phyloP scores from a whole-genome alignment of 768 basidiomycete species.

The Pulveroboletus sp. region DNA sequence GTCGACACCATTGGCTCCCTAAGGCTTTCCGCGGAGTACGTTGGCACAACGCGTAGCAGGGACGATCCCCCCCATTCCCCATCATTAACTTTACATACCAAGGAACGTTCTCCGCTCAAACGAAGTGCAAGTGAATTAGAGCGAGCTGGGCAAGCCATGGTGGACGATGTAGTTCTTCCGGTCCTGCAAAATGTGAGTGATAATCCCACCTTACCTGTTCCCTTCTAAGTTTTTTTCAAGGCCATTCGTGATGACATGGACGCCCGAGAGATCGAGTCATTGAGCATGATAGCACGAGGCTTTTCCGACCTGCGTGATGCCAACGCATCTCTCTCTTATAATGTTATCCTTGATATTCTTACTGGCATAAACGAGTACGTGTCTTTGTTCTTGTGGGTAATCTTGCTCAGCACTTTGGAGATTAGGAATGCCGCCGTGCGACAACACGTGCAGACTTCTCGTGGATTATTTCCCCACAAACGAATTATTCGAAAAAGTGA shows the following conservation, averaged over 20 bases:
- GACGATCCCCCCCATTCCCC: constrained; percentile 45
- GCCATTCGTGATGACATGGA: constrained; percentile 82
- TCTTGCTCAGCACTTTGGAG: constrained; percentile 4
- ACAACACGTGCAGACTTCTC: constrained; percentile 80
- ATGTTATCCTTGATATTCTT: constrained; percentile 84
- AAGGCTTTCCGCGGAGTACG: constrained; percentile 74
- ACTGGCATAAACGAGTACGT: constrained; percentile 89
- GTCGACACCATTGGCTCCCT: constrained; percentile 79
- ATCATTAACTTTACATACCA: constrained; percentile 46
- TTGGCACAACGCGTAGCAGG: constrained; percentile 63
- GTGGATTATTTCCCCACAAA: constrained; percentile 76
- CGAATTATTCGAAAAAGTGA: constrained; percentile 77
- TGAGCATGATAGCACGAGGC: constrained; percentile 87
- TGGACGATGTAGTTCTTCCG: constrained; percentile 85
- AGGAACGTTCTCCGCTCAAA: constrained; percentile 40
- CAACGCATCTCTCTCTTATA: constrained; percentile 85
- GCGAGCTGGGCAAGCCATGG: constrained; percentile 65
- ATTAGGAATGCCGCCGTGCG: constrained; percentile 75
- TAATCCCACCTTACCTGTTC: too few species aligned
- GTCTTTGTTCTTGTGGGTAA: not conserved
- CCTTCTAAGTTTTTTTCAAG: constrained; percentile 34
- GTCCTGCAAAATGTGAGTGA: constrained; percentile 65
- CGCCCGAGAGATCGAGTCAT: constrained; percentile 81
- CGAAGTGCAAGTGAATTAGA: constrained; percentile 53
- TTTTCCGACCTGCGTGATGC: constrained; percentile 82